Conservation (phyloP, 2,329 filamentous ascomycete genomes). For the Blastomyces silverae region DNA sequence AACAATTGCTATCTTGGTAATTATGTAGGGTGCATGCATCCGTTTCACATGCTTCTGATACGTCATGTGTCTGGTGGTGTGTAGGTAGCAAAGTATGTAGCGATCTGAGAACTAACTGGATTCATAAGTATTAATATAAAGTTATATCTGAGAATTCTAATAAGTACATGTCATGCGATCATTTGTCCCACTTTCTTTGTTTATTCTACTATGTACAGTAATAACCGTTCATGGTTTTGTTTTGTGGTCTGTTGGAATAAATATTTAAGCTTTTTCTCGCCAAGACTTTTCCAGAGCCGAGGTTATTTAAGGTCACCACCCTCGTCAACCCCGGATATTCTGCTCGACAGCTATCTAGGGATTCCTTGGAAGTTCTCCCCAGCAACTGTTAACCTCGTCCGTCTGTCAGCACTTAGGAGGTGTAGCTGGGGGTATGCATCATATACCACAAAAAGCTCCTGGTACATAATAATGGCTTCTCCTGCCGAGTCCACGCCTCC, state of each 20-base stretch:
- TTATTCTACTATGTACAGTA: too few relatives aligned
- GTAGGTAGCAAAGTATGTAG: too few relatives aligned
- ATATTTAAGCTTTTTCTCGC: background rate
- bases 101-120: too few relatives aligned
- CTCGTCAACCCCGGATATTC: background rate
- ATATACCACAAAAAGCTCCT: background rate
- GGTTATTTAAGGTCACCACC: background rate
- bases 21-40: too few relatives aligned
- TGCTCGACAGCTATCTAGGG: background rate
- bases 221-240: background rate
- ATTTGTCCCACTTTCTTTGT: too few relatives aligned
- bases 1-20: too few relatives aligned
- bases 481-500: background rate
- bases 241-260: background rate
- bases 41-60: too few relatives aligned
- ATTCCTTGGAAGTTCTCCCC: background rate
- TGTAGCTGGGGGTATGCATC: background rate
- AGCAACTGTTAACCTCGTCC: background rate
- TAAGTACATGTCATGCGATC: too few relatives aligned
- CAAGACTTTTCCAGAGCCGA: conserved; percentile 1
- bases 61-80: too few relatives aligned
- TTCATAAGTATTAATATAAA: too few relatives aligned
- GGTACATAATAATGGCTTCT: conserved; percentile 9
- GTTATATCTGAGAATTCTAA: too few relatives aligned
- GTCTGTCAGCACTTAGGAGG: background rate